These are phyloP conservation scores for Penicilliopsis zonata DNA, from an alignment of 495 filamentous ascomycete species.

Conservation along the genomic window DNA sequence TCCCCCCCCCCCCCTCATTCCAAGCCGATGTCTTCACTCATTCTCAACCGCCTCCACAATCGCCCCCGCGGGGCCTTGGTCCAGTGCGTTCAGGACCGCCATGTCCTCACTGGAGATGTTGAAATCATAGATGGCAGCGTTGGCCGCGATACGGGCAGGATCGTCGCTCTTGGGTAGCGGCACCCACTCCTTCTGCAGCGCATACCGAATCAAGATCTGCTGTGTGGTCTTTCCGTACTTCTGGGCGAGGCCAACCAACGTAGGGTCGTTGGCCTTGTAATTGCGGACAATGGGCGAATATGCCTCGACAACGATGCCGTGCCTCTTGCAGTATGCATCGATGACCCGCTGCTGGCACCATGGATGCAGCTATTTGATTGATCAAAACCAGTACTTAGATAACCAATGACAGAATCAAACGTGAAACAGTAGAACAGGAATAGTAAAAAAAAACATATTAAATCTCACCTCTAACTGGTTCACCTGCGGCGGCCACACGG, in stretches of 20 bases:
- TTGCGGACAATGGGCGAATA: constrained; percentile 56
- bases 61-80: constrained; percentile 45
- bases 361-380: constrained; percentile 54
- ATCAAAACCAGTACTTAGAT: no score
- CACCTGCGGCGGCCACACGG: constrained; percentile 51
- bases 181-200: constrained; percentile 58
- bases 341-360: constrained; percentile 54
- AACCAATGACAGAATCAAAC: no score
- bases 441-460: no score
- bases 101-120: constrained; percentile 52
- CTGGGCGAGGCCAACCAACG: constrained; percentile 37
- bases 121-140: constrained; percentile 56
- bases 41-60: constrained; percentile 41
- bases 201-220: constrained; percentile 43
- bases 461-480: constrained; percentile 61
- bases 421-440: constrained; percentile 1
- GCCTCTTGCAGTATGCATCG: constrained; percentile 45
- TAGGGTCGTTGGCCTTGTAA: constrained; percentile 45
- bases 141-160: constrained; percentile 47
- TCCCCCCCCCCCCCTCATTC: no score
- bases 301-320: constrained; percentile 52
- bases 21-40: no score
- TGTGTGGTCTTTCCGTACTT: constrained; percentile 39
- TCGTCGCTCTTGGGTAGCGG: constrained; percentile 63
- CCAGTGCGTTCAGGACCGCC: constrained; percentile 47